These are phyloP conservation scores for Pulveroboletus sp. DNA, from an alignment of 768 basidiomycete species.

Conservation along the genomic window DNA sequence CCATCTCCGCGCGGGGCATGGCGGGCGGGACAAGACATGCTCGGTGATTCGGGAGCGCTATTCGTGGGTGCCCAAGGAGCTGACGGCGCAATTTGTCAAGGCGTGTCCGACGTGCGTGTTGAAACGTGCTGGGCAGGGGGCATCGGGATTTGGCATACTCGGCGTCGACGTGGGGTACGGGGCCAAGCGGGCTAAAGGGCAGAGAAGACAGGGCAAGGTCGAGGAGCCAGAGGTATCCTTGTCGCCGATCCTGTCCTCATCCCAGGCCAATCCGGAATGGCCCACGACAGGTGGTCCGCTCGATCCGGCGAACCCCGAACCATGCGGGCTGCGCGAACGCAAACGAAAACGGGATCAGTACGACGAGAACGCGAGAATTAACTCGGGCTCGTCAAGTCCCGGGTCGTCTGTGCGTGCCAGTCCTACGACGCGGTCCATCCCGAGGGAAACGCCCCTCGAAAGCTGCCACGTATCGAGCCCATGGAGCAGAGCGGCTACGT, in stretches of 20 bases:
- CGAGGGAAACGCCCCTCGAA: not conserved
- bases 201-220: not conserved
- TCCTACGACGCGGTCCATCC: not conserved
- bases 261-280: slow-evolving; percentile 10
- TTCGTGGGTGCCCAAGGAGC: slow-evolving; percentile 82
- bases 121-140: slow-evolving; percentile 38
- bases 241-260: not conserved
- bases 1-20: slow-evolving; percentile 62
- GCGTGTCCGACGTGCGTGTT: slow-evolving; percentile 70
- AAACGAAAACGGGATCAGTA: not conserved
- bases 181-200: not conserved
- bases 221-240: not conserved
- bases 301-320: slow-evolving; percentile 18
- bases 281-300: slow-evolving; percentile 26
- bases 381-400: not conserved
- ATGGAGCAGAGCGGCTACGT: slow-evolving; percentile 9
- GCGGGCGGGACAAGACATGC: slow-evolving; percentile 77
- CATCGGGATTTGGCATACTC: too few species aligned
- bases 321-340: slow-evolving; percentile 11
- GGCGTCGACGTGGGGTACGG: not conserved
- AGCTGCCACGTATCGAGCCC: not conserved
- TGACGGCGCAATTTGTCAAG: slow-evolving; percentile 74
- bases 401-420: not conserved
- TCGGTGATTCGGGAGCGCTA: slow-evolving; percentile 63
- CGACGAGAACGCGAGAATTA: not conserved